A percentile compares a stretch with the other conserved stretches of the same genome.
phyloP scores from a whole-genome alignment of 352 stramenopile species.

The Pseudoperonospora humuli region DNA sequence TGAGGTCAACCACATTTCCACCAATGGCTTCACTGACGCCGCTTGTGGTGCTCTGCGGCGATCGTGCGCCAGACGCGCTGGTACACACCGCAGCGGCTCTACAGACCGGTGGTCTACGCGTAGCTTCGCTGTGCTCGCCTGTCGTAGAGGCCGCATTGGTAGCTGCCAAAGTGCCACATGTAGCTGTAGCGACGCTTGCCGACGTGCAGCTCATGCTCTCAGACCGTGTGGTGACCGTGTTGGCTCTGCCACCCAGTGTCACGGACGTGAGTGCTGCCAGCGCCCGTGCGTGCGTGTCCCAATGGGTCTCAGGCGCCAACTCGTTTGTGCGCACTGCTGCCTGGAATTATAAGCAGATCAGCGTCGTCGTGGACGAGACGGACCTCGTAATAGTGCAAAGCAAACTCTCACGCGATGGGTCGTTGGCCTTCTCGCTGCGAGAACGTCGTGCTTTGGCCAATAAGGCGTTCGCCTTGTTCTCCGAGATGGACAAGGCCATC shows the following conservation, averaged over 20 bases:
- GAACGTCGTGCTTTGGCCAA: conserved; percentile 63
- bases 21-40: conserved; percentile 29
- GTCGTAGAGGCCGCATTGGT: conserved; percentile 49
- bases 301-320: conserved; percentile 68
- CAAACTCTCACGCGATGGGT: conserved; percentile 58
- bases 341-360: conserved; percentile 85
- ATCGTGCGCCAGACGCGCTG: conserved; percentile 35
- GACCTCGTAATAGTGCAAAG: conserved; percentile 42
- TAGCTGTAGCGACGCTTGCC: conserved; percentile 47
- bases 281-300: conserved; percentile 40
- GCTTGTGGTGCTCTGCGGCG: conserved; percentile 66
- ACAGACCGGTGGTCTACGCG: conserved; percentile 44
- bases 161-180: conserved; percentile 64
- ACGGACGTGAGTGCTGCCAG: conserved; percentile 14
- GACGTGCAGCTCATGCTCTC: conserved; percentile 65
- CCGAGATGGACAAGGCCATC: conserved; percentile 61
- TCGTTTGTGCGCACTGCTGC: conserved; percentile 77
- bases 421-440: conserved; percentile 57
- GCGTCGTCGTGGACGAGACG: conserved; percentile 60
- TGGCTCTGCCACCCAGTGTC: conserved; percentile 41
- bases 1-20: conserved; percentile 1
- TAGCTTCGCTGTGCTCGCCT: conserved; percentile 54
- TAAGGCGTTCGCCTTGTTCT: conserved; percentile 77
- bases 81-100: conserved; percentile 43
- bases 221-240: conserved; percentile 60